Evolutionary conservation across 805 yeast genomes (phyloP).

Genomic region (Ogataea philodendri): DNA sequence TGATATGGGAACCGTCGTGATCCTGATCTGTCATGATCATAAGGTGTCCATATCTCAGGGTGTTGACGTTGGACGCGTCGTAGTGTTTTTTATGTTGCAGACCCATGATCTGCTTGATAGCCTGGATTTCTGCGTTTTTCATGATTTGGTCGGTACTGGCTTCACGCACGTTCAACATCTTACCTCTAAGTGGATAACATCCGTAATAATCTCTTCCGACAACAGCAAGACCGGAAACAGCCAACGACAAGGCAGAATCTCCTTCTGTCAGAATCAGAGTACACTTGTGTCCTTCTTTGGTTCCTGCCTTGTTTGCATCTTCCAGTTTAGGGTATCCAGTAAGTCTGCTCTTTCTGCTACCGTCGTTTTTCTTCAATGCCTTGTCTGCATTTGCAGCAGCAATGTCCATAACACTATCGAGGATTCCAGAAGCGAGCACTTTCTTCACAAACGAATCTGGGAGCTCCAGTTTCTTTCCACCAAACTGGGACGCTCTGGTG

Average conservation of each 20-base stretch:
- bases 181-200: conserved; percentile 93
- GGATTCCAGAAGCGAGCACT: conserved; percentile 63
- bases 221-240: conserved; percentile 90
- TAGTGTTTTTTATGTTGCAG: conserved; percentile 88
- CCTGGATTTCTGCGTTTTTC: conserved; percentile 92
- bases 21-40: conserved; percentile 99
- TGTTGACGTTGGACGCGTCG: conserved; percentile 54
- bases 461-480: conserved; percentile 72
- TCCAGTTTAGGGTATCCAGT: conserved; percentile 87
- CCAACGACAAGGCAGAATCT: conserved; percentile 89
- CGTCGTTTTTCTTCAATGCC: conserved; percentile 86
- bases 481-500: conserved; percentile 84
- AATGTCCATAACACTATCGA: conserved; percentile 76
- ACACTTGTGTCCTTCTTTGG: conserved; percentile 86
- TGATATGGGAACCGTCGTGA: conserved; percentile 98
- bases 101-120: conserved; percentile 93
- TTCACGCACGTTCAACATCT: conserved; percentile 90
- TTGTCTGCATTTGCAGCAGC: conserved; percentile 88
- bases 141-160: conserved; percentile 94
- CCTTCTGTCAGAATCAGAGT: conserved; percentile 95
- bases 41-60: conserved; percentile 88
- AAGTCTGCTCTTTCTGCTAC: conserved; percentile 76
- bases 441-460: conserved; percentile 74
- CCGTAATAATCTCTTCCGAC: conserved; percentile 96
- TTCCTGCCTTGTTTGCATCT: conserved; percentile 96